Conservation (phyloP, 2,329 filamentous ascomycete genomes). For the Aspergillus novofumigatus region DNA sequence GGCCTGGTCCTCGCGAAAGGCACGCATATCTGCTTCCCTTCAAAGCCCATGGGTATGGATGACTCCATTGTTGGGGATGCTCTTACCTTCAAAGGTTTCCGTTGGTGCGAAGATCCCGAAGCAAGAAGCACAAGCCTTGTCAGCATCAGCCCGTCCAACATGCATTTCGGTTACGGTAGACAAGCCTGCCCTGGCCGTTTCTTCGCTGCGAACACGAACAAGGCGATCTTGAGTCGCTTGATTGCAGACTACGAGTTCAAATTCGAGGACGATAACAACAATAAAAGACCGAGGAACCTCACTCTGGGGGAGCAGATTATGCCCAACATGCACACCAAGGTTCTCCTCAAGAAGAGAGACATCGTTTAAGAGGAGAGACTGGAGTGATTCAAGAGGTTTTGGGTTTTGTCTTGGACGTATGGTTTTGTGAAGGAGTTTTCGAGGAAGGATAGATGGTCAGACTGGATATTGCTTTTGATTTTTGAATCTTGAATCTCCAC, state of each 20-base stretch:
- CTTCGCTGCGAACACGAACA: conserved; percentile 20
- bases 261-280: conserved; percentile 13
- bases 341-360: conserved; percentile 21
- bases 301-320: conserved; percentile 27
- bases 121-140: conserved; percentile 17
- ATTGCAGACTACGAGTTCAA: conserved; percentile 28
- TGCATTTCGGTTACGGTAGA: conserved; percentile 27
- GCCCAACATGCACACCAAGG: conserved; percentile 16
- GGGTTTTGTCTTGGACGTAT: not conserved
- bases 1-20: conserved; percentile 20
- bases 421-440: not conserved
- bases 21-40: conserved; percentile 26
- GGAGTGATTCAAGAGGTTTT: not conserved
- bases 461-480: not conserved
- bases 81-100: conserved; percentile 23
- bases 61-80: conserved; percentile 18
- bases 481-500: not conserved
- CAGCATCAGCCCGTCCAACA: conserved; percentile 14
- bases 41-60: conserved; percentile 27
- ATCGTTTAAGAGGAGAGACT: not conserved
- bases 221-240: conserved; percentile 25
- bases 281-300: conserved; percentile 19
- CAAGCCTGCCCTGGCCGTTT: conserved; percentile 25
- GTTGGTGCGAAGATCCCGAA: conserved; percentile 21
- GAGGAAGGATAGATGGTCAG: not conserved